Base-by-base conservation (phyloP, 805 yeast species). In the Myxozyma melibiosi region DNA sequence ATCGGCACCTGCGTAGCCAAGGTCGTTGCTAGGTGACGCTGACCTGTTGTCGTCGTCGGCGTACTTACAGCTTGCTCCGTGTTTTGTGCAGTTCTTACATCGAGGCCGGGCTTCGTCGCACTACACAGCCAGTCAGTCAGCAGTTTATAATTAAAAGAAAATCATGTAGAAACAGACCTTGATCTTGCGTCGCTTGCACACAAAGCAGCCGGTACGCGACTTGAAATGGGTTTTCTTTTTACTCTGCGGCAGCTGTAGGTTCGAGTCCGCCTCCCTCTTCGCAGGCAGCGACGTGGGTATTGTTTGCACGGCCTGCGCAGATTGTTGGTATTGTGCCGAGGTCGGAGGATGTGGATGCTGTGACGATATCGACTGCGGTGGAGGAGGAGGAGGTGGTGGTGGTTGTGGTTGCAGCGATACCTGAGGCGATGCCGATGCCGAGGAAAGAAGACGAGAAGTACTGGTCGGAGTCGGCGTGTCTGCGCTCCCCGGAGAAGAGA, bases 91-190 rank as follows among this genome's bases (percentile, higher is more conserved):
- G 31, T 55, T 55, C 11, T 37, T 30, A 37, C 59, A 55, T 18
- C 44, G 34, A 2, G 59, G 59, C 16, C 52, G 51, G 2, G 13
- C 25, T 51, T 55, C 59, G 48, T 55, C 59, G 46, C 59, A 55
- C 59, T 55, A 38, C 13, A 41, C 4, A 14, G 4, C 11, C 9
- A 2, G 6, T 7, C 34, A 20, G 40, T 42, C 14, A 25, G 42
- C 31, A 30, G 14, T 16, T 27, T 14, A 7, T 22, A 33, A 9
- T 18, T 16, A 9, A 20, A n/a, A 24, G 22, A 5, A 20, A 14
- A 16, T 20, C 1, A 25, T 30, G 2, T 27, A 16, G 14, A 16
- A 22, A 35, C 51, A 18, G 2, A 51, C 59, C 55, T 55, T 55
- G 28, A 55, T 45, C 24, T 55, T 55, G 18, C 59, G 55, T 9